Percentiles rank a stretch among this genome's conserved stretches.
phyloP scores from a whole-genome alignment of 352 stramenopile species.

The Globisporangium uncinulatum region DNA sequence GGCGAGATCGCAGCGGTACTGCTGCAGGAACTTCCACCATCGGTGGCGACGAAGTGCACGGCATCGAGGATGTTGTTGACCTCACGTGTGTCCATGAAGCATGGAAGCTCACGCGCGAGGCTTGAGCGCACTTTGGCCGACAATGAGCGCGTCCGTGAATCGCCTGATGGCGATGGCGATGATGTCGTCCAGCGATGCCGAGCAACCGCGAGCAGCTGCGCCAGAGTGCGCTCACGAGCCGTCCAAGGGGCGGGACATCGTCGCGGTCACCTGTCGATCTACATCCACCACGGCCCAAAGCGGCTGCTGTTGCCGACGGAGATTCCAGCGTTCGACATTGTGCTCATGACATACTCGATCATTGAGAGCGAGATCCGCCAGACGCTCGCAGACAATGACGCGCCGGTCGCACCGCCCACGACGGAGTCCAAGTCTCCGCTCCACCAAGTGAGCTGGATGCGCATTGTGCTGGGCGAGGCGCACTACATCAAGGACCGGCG shows the following conservation, averaged over 20 bases:
- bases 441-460: conserved; percentile 94
- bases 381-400: conserved; percentile 42
- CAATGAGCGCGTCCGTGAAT: too few relatives aligned
- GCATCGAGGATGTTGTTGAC: too few relatives aligned
- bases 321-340: conserved; percentile 95
- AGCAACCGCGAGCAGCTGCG: too few relatives aligned
- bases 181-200: too few relatives aligned
- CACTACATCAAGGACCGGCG: conserved; percentile 94
- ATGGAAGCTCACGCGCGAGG: too few relatives aligned
- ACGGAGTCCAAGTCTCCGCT: conserved; percentile 74
- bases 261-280: conserved; percentile 91
- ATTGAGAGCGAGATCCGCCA: conserved; percentile 90
- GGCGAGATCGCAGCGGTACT: too few relatives aligned
- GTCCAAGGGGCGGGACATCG: conserved; percentile 86
- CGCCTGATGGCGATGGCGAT: too few relatives aligned
- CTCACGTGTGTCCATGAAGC: too few relatives aligned
- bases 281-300: conserved; percentile 96
- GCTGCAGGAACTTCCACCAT: too few relatives aligned
- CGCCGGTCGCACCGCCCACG: conserved; percentile 2
- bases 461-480: conserved; percentile 96
- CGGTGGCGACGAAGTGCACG: too few relatives aligned
- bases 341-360: conserved; percentile 98
- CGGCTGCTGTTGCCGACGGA: conserved; percentile 48
- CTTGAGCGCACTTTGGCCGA: too few relatives aligned
- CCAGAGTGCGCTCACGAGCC: not conserved